Percentiles rank a stretch among this genome's conserved stretches.
phyloP scores from a whole-genome alignment of 140 eudicot genomes.

The Cichorium intybus region DNA sequence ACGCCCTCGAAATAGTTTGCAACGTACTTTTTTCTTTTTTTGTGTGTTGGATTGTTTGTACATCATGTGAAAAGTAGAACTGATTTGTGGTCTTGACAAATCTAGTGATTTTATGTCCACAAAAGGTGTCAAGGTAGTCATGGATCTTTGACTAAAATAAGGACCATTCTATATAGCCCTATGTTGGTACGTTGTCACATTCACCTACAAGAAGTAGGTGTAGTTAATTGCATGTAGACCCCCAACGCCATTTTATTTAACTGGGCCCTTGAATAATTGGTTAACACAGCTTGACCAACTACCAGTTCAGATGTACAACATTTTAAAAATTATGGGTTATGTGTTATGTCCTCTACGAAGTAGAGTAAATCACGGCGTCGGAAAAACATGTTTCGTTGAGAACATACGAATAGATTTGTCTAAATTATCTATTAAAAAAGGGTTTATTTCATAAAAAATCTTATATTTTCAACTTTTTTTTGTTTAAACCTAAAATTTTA shows the following conservation, averaged over 20 bases:
- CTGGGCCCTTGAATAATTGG: constrained; percentile 20
- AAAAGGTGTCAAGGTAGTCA: constrained; percentile 12
- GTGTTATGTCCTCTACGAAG: too few relatives aligned
- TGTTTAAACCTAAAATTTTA: too few relatives aligned
- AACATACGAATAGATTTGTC: too few relatives aligned
- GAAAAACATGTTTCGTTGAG: too few relatives aligned
- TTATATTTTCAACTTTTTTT: too few relatives aligned
- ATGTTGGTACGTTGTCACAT: constrained; percentile 21
- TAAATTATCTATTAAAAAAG: too few relatives aligned
- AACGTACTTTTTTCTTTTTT: background rate
- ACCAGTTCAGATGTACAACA: background rate
- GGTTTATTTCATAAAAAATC: too few relatives aligned
- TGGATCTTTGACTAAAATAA: constrained; percentile 30
- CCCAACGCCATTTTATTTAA: constrained; percentile 6
- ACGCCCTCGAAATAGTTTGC: too few relatives aligned
- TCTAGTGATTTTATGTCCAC: background rate
- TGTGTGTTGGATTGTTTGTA: background rate
- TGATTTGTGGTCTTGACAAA: constrained; percentile 1
- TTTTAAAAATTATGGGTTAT: too few relatives aligned
- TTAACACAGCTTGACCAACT: constrained; percentile 25
- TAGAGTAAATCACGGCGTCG: too few relatives aligned
- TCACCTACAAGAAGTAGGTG: constrained; percentile 20
- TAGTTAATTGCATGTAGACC: constrained; percentile 12
- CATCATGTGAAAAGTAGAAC: background rate
- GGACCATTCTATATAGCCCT: constrained; percentile 27